phyloP scores from a whole-genome alignment of 495 filamentous ascomycete species.

The Schizothecium vesticola region DNA sequence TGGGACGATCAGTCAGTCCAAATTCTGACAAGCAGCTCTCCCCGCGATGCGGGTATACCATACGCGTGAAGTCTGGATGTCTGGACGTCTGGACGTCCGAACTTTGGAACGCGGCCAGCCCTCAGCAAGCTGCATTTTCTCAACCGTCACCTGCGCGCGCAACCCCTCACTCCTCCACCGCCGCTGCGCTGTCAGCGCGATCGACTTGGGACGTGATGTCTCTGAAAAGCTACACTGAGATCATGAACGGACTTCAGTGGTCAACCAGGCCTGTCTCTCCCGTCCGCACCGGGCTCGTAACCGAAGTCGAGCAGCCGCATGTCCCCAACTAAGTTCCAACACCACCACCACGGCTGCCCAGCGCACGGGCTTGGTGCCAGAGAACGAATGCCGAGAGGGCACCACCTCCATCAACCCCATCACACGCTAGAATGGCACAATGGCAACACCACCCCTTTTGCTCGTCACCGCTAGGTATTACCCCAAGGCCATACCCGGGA shows the following conservation, averaged over 20 bases:
- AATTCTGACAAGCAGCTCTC: neutral
- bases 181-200: neutral
- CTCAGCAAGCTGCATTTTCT: neutral
- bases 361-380: neutral
- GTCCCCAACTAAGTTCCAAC: conserved; percentile 4
- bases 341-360: neutral
- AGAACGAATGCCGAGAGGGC: conserved; percentile 1
- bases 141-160: conserved; percentile 1
- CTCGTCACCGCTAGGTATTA: conserved; percentile 7
- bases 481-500: conserved; percentile 10
- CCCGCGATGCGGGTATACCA: neutral
- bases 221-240: too few species aligned
- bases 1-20: neutral
- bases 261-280: neutral
- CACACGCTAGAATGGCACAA: neutral
- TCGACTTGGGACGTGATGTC: neutral
- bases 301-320: neutral
- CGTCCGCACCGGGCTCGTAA: neutral
- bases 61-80: neutral
- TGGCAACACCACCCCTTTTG: neutral
- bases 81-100: too few species aligned
- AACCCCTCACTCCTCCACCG: neutral
- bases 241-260: neutral
- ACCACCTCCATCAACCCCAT: conserved; percentile 6
- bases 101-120: neutral